Evolutionary conservation across 352 stramenopile genomes (phyloP).

Genomic region (Globisporangium abappressorium): DNA sequence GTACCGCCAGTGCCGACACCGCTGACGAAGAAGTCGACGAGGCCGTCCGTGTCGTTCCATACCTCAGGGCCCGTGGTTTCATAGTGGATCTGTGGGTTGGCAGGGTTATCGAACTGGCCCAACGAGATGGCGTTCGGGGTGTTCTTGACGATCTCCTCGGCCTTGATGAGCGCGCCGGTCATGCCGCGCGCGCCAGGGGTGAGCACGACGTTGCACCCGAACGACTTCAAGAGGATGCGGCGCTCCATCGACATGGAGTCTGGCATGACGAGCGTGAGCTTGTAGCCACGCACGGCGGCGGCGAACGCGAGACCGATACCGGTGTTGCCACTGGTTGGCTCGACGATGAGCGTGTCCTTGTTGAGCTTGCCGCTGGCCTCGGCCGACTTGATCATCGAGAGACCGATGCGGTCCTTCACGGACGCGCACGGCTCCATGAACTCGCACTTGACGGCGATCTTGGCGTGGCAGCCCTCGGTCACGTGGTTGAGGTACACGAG

Average conservation of each 20-base stretch:
- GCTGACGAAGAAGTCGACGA: conserved; percentile 87
- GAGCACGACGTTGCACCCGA: conserved; percentile 90
- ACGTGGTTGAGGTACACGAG: conserved; percentile 91
- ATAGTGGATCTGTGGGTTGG: conserved; percentile 94
- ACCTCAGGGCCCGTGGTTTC: conserved; percentile 87
- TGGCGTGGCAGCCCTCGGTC: conserved; percentile 72
- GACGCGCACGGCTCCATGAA: conserved; percentile 88
- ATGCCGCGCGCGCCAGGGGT: conserved; percentile 87
- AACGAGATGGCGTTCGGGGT: conserved; percentile 83
- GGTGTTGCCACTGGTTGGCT: conserved; percentile 94
- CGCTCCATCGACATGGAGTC: conserved; percentile 96
- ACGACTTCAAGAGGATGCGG: conserved; percentile 93
- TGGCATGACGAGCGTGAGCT: conserved; percentile 94
- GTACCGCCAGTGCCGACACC: conserved; percentile 87
- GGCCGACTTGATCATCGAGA: conserved; percentile 83
- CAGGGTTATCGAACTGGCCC: conserved; percentile 96
- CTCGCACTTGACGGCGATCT: conserved; percentile 88
- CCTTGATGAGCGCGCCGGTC: conserved; percentile 76
- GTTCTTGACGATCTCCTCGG: conserved; percentile 72
- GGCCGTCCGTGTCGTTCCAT: conserved; percentile 85
- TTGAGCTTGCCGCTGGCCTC: conserved; percentile 66
- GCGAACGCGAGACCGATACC: conserved; percentile 94
- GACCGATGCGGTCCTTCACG: conserved; percentile 85
- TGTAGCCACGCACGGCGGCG: conserved; percentile 86
- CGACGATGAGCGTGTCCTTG: conserved; percentile 88